A percentile compares a stretch with the other conserved stretches of the same genome.
Conservation (phyloP, 805 yeast species). For the Suhomyces canberraensis region DNA sequence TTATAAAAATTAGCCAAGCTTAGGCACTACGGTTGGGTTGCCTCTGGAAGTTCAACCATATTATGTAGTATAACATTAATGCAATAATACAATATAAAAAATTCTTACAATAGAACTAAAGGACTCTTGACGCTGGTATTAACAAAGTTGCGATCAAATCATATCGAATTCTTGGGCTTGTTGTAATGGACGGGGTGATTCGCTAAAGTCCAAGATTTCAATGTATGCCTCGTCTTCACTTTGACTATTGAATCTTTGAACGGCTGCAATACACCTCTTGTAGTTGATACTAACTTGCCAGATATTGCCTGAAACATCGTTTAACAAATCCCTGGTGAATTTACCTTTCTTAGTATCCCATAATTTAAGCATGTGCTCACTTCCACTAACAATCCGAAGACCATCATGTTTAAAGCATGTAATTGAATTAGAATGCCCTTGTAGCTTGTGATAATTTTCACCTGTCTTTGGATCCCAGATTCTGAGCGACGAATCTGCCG, state of each 20-base stretch:
- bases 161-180: neutral
- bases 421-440: constrained; percentile 83
- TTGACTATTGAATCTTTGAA: constrained; percentile 49
- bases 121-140: too few relatives aligned
- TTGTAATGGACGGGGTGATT: constrained; percentile 12
- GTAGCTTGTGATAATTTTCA: constrained; percentile 59
- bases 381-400: constrained; percentile 80
- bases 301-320: constrained; percentile 76
- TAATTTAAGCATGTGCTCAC: constrained; percentile 79
- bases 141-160: neutral
- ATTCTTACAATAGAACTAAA: too few relatives aligned
- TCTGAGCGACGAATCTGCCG: constrained; percentile 89
- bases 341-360: constrained; percentile 83
- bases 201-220: constrained; percentile 80
- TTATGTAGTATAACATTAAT: too few relatives aligned
- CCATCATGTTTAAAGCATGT: constrained; percentile 92
- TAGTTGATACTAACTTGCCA: constrained; percentile 94
- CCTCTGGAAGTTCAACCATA: neutral
- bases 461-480: constrained; percentile 90
- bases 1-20: neutral
- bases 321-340: constrained; percentile 67
- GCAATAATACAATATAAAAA: neutral
- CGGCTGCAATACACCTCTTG: constrained; percentile 86
- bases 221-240: constrained; percentile 63
- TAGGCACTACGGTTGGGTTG: too few relatives aligned